Percentiles rank a stretch among this genome's conserved stretches.
phyloP scores from a whole-genome alignment of 1,284 basidiomycete genomes.

The Cerioporus squamosus region DNA sequence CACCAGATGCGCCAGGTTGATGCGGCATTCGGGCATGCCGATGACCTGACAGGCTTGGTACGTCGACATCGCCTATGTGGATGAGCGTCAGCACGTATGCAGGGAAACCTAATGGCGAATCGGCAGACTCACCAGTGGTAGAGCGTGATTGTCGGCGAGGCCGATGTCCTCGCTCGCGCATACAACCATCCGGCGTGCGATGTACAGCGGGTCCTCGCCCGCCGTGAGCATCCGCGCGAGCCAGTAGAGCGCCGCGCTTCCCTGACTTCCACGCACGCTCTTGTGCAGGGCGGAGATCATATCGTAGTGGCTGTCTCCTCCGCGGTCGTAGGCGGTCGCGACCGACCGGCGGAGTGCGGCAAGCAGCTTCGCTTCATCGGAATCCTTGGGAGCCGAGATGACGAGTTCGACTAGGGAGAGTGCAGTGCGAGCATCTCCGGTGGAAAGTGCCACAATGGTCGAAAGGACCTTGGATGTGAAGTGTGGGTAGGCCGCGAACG shows the following conservation, averaged over 20 bases:
- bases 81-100: constrained; percentile 1
- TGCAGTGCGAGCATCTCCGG: constrained; percentile 74
- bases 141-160: constrained; percentile 73
- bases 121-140: constrained; percentile 61
- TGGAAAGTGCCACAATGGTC: constrained; percentile 60
- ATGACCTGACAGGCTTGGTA: constrained; percentile 82
- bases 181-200: constrained; percentile 82
- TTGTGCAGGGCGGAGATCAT: constrained; percentile 92
- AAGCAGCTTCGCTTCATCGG: constrained; percentile 51
- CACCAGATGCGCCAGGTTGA: constrained; percentile 81
- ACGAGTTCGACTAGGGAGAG: constrained; percentile 70
- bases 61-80: constrained; percentile 71
- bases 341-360: constrained; percentile 57
- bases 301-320: constrained; percentile 81
- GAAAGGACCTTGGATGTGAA: constrained; percentile 52
- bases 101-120: neutral
- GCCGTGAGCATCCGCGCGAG: constrained; percentile 81
- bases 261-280: constrained; percentile 80
- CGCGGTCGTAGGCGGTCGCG: constrained; percentile 71
- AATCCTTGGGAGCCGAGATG: constrained; percentile 44
- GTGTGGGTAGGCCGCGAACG: constrained; percentile 44
- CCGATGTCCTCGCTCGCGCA: constrained; percentile 89
- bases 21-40: constrained; percentile 84
- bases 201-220: constrained; percentile 90
- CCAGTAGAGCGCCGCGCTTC: constrained; percentile 89